Conservation (phyloP, 768 basidiomycete species). For the Gloeophyllum trabeum region DNA sequence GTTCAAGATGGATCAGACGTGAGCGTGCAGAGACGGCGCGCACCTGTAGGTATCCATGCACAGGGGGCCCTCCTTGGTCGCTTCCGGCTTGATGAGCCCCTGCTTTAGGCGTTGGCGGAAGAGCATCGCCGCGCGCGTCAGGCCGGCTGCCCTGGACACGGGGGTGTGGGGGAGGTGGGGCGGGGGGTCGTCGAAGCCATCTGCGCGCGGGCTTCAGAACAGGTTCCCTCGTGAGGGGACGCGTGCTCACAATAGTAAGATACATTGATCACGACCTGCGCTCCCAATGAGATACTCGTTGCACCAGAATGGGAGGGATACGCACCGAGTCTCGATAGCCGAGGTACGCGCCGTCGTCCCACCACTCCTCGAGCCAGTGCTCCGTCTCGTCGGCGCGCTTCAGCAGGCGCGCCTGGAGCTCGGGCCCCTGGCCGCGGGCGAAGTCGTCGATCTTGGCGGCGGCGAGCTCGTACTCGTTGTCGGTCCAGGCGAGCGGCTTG, state of each 20-base stretch:
- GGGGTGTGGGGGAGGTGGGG: conserved; percentile 44
- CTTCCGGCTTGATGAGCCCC: conserved; percentile 55
- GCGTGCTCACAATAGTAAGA: conserved; percentile 74
- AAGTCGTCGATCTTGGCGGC: conserved; percentile 62
- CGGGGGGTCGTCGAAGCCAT: conserved; percentile 68
- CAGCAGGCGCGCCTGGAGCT: conserved; percentile 57
- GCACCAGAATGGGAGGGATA: neutral
- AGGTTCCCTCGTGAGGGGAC: neutral
- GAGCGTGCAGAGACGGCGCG: conserved; percentile 4
- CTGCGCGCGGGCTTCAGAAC: conserved; percentile 21
- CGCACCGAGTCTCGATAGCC: conserved; percentile 77
- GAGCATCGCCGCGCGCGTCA: conserved; percentile 61
- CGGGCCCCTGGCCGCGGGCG: conserved; percentile 24
- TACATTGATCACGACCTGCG: conserved; percentile 74
- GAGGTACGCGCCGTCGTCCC: conserved; percentile 81
- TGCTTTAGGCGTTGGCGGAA: conserved; percentile 62
- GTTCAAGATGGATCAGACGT: neutral
- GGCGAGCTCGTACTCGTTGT: conserved; percentile 42
- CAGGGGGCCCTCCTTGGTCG: conserved; percentile 53
- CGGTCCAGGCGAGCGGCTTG: conserved; percentile 58
- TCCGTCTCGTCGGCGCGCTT: conserved; percentile 34
- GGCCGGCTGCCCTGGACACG: conserved; percentile 56
- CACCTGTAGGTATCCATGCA: conserved; percentile 87
- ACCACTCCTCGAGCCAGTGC: conserved; percentile 93
- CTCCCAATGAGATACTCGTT: conserved; percentile 3